These are phyloP conservation scores for Rhynchosporium graminicola DNA, from an alignment of 2,329 filamentous ascomycete genomes.

Conservation along the genomic window DNA sequence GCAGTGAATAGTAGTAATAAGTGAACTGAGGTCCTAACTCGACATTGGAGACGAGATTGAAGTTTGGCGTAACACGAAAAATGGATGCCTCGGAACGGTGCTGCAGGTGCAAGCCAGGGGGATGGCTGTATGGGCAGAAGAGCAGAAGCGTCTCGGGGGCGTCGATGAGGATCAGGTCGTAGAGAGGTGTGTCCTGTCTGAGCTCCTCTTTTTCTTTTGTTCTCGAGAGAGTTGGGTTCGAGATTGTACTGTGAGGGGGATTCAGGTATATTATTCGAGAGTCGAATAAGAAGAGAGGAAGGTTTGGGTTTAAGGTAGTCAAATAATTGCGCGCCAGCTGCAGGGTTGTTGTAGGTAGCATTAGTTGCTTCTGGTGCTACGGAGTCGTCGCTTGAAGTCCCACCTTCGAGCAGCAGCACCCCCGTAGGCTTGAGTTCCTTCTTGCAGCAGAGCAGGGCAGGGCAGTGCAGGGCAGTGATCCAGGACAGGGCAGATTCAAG, in stretches of 20 bases:
- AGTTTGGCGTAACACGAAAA: constrained; percentile 27
- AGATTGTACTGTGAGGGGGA: neutral
- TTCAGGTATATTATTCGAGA: neutral
- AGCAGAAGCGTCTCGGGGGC: neutral
- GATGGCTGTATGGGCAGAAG: constrained; percentile 18
- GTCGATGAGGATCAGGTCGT: neutral
- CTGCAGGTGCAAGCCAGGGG: constrained; percentile 21
- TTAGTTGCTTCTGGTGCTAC: constrained; percentile 5
- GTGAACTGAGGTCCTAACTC: neutral
- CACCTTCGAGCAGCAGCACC: neutral
- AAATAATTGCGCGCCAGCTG: neutral
- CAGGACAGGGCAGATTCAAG: neutral
- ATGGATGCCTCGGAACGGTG: constrained; percentile 29
- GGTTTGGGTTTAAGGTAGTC: constrained; percentile 8
- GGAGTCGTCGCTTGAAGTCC: neutral
- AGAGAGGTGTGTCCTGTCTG: constrained; percentile 1
- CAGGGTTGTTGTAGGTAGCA: neutral
- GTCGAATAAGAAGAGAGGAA: neutral
- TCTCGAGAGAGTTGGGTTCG: neutral
- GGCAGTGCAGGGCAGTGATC: neutral
- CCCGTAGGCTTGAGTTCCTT: neutral
- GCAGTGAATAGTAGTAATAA: constrained; percentile 7
- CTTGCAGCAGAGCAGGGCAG: neutral
- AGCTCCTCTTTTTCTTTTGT: constrained; percentile 2
- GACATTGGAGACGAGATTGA: constrained; percentile 17